phyloP scores from a whole-genome alignment of 768 basidiomycete species.

The Xanthoconium purpureum region DNA sequence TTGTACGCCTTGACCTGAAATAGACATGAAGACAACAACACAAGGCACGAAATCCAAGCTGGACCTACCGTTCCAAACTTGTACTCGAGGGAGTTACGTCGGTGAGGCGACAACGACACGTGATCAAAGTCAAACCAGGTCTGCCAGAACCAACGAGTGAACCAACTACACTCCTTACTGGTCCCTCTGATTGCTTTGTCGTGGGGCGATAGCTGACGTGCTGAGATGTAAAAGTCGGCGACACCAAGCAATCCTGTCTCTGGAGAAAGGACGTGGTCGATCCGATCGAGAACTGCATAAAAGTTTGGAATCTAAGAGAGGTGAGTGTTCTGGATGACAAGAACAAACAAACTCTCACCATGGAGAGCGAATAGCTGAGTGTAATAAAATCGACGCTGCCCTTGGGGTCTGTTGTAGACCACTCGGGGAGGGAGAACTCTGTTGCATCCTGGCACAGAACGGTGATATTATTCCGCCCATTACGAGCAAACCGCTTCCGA shows the following conservation, averaged over 20 bases:
- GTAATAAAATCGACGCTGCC: slow-evolving; percentile 55
- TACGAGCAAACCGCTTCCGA: slow-evolving; percentile 57
- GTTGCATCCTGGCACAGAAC: slow-evolving; percentile 72
- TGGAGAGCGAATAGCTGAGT: slow-evolving; percentile 56
- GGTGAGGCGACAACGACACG: slow-evolving; percentile 51
- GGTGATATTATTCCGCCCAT: slow-evolving; percentile 72
- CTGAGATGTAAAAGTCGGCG: slow-evolving; percentile 72
- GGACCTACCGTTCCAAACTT: slow-evolving; percentile 66
- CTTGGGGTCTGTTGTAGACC: slow-evolving; percentile 46
- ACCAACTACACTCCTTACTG: slow-evolving; percentile 59
- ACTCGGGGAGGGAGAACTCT: slow-evolving; percentile 62
- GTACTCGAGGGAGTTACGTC: slow-evolving; percentile 77
- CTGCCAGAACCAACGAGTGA: slow-evolving; percentile 74
- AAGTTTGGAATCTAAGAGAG: slow-evolving; percentile 53
- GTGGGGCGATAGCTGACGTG: slow-evolving; percentile 51
- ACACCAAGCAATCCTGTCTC: slow-evolving; percentile 59
- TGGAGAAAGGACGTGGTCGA: slow-evolving; percentile 61
- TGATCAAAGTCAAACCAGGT: slow-evolving; percentile 64
- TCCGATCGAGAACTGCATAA: slow-evolving; percentile 63
- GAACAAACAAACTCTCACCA: slow-evolving; percentile 34
- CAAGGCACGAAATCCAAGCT: neutral
- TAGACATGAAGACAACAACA: neutral
- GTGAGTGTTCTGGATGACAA: neutral
- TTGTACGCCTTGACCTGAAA: slow-evolving; percentile 61
- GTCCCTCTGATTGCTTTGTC: slow-evolving; percentile 62